Evolutionary conservation across 768 basidiomycete species (phyloP).

Genomic region (Neoboletus magnificus): DNA sequence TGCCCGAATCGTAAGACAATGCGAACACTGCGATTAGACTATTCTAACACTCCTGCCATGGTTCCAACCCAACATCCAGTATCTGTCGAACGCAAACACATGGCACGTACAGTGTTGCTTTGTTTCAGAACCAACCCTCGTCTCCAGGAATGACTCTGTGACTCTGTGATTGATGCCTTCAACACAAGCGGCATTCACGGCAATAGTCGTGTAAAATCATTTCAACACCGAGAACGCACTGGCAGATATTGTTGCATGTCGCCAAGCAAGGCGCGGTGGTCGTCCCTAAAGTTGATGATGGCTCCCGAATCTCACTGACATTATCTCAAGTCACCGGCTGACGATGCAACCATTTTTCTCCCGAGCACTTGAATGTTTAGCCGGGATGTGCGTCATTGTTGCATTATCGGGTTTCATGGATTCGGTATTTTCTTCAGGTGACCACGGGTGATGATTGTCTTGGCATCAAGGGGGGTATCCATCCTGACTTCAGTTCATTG

Average conservation of each 20-base stretch:
- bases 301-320: conserved; percentile 38
- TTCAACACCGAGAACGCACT: not conserved
- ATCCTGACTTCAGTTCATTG: not conserved
- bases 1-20: too few species aligned
- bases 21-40: too few species aligned
- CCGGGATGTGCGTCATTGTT: conserved; percentile 37
- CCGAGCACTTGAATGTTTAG: not conserved
- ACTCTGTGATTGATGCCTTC: conserved; percentile 56
- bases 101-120: too few species aligned
- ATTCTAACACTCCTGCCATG: too few species aligned
- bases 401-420: conserved; percentile 14
- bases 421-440: conserved; percentile 23
- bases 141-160: conserved; percentile 52
- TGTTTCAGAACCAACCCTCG: conserved; percentile 33
- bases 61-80: too few species aligned
- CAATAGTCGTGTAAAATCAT: not conserved
- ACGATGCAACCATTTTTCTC: conserved; percentile 37
- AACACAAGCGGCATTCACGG: not conserved
- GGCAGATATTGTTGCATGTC: not conserved
- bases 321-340: conserved; percentile 39
- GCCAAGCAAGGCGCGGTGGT: conserved; percentile 34
- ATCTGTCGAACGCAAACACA: too few species aligned
- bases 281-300: conserved; percentile 44
- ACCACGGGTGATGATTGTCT: conserved; percentile 57
- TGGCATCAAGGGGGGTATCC: conserved; percentile 53